phyloP scores from a whole-genome alignment of 768 basidiomycete genomes.

The Leccinum aurantiacum region DNA sequence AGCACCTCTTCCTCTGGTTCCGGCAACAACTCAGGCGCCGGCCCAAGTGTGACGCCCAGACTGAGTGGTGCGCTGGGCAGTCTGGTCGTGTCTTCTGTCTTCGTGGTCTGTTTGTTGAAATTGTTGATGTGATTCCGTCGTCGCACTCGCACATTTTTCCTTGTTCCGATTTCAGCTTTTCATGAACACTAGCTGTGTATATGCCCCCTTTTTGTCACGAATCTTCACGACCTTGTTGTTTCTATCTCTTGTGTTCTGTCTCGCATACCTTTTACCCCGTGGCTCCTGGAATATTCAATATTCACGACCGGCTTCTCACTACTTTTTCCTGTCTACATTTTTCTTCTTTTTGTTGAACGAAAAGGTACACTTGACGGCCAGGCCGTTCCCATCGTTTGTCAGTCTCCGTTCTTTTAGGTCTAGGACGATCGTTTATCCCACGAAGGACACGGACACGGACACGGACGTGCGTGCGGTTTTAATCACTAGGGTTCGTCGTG shows the following conservation, averaged over 20 bases:
- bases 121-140: conserved; percentile 21
- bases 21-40: neutral
- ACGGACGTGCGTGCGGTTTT: neutral
- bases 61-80: conserved; percentile 7
- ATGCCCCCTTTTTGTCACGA: no score
- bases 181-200: no score
- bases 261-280: no score
- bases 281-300: no score
- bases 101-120: conserved; percentile 16
- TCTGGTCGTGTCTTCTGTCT: conserved; percentile 16
- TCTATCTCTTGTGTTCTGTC: no score
- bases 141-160: neutral
- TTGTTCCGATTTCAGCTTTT: no score
- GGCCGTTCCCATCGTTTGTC: neutral
- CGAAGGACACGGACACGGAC: neutral
- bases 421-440: neutral
- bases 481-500: neutral
- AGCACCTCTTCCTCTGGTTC: conserved; percentile 11
- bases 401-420: neutral
- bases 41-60: conserved; percentile 4
- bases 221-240: no score
- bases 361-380: neutral
- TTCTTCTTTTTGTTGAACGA: neutral
- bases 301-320: no score
- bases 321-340: neutral